Base-by-base conservation (phyloP, 140 eudicot species). In the Oenanthe javanica region DNA sequence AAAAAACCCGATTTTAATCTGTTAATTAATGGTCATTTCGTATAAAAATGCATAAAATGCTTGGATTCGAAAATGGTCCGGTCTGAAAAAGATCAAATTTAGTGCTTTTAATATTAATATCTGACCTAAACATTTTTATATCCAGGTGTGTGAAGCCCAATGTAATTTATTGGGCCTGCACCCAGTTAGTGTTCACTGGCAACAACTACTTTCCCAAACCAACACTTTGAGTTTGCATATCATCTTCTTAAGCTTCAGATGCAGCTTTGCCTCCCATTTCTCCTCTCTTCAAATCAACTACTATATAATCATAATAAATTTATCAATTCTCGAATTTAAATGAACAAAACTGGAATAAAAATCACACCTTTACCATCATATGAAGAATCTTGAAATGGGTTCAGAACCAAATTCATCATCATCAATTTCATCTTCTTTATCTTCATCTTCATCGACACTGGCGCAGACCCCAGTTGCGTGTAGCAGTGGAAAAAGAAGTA, bases 401-500 rank as follows among this genome's bases (percentile, higher is more conserved):
- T 84, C 88, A 27, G 94, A 90, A 43, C 57, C 84, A 48, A 89
- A 82, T 84, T 43, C 88, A 52, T 31, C 88, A 40, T 72, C 86
- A 7, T 55, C 84, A n/a, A 31, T 31, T 31, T n/a, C n/a, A 46
- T 6, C 80, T 0, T 47, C 86, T 6, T 7, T 86, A 9, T 77
- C 91, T 55, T 72, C 86, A n/a, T 77, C 91, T 55, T 72, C 86
- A 52, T 40, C 87, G 21, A 51, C 89, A 8, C 49, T 90, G 13
- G 27, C 94, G 57, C 72, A 90, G 63, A 48, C 92, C 25, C 61
- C 87, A 43, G 78, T 86, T 40, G 83, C 96, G 18, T 89, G 55
- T 45, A 7, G 78, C 8, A 54, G 78, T 21, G 87, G 85, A 0
- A 91, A 94, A 83, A 88, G 98, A 76, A 82, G 81, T 57, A 89